Conservation (phyloP, 148 eudicot genomes). For the Dysphania ambrosioides region DNA sequence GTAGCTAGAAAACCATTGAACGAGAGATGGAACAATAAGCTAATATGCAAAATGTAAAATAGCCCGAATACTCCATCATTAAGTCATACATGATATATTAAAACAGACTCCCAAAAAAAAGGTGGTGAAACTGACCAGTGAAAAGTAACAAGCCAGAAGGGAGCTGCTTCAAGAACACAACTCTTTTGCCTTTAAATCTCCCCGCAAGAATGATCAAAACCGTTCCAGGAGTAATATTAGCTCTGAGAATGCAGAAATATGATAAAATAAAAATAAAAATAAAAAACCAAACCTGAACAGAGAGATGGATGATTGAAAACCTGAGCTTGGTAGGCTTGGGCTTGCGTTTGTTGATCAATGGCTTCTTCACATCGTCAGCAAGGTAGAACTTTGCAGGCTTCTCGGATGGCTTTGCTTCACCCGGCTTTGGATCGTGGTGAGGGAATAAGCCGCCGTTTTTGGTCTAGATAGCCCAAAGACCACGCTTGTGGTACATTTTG, state of each 20-base stretch:
- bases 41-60: too few relatives aligned
- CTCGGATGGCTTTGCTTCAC: conserved; percentile 24
- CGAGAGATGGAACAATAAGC: too few relatives aligned
- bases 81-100: too few relatives aligned
- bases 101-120: too few relatives aligned
- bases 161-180: conserved; percentile 67
- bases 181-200: conserved; percentile 64
- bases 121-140: conserved; percentile 47
- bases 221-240: conserved; percentile 46
- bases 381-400: conserved; percentile 70
- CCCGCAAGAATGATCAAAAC: conserved; percentile 58
- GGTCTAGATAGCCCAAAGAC: conserved; percentile 89
- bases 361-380: conserved; percentile 81
- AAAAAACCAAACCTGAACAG: neutral
- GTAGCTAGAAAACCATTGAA: too few relatives aligned
- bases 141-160: conserved; percentile 60
- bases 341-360: conserved; percentile 66
- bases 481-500: conserved; percentile 79
- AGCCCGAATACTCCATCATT: too few relatives aligned
- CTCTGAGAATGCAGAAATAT: conserved; percentile 19
- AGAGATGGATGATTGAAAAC: too few relatives aligned
- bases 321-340: conserved; percentile 79
- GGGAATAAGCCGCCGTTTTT: conserved; percentile 88
- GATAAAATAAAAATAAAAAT: neutral
- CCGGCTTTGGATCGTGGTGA: conserved; percentile 42